Conservation (phyloP, 306 rosid genomes). For the Casuarina glauca region DNA sequence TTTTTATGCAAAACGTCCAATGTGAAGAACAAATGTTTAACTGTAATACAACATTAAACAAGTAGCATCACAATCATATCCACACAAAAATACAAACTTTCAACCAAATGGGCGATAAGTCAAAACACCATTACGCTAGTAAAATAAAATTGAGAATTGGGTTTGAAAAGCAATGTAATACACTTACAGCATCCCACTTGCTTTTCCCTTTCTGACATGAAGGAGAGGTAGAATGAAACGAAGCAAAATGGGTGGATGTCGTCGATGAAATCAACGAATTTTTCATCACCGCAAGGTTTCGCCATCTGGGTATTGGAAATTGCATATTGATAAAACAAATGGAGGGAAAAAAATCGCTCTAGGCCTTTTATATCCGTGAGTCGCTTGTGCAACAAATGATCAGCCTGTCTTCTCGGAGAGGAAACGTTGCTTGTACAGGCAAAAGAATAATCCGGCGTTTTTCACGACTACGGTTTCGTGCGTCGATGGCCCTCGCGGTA, state of each 20-base stretch:
- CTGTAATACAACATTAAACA: not conserved
- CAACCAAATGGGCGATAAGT: not conserved
- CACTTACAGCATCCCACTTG: constrained; percentile 59
- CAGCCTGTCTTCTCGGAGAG: not conserved
- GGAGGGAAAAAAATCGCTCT: not conserved
- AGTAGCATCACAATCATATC: not conserved
- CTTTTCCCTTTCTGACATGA: constrained; percentile 47
- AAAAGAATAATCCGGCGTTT: not conserved
- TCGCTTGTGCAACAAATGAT: not conserved
- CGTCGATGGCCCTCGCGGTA: not conserved
- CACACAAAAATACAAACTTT: constrained; percentile 2
- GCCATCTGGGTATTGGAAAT: constrained; percentile 44
- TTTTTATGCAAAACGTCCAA: not conserved
- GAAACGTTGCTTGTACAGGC: not conserved
- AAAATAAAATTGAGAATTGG: not conserved
- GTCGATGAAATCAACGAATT: constrained; percentile 39
- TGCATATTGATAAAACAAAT: constrained; percentile 41
- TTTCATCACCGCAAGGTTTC: constrained; percentile 42
- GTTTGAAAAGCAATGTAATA: not conserved
- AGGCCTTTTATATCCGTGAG: not conserved
- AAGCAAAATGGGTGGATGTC: constrained; percentile 30
- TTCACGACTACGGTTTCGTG: not conserved
- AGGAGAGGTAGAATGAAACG: constrained; percentile 65
- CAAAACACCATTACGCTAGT: not conserved
- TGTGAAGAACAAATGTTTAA: not conserved